Base-by-base conservation (phyloP, 139 green algal genomes). In the Mychonastes homosphaera region DNA sequence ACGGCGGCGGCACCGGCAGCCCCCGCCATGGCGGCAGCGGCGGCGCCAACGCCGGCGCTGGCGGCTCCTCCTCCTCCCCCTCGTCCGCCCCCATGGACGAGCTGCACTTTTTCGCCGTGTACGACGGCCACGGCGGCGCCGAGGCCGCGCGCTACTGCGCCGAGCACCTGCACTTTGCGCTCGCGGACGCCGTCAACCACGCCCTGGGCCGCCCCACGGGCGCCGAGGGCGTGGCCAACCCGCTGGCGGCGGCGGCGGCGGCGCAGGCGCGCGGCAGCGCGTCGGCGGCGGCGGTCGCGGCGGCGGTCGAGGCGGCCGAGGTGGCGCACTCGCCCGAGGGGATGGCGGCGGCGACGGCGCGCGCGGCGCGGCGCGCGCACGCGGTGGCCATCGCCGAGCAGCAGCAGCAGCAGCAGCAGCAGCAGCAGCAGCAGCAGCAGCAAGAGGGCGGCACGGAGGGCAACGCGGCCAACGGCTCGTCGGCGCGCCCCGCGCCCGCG, bases 51-150 rank as follows among this genome's bases (percentile, higher is more conserved):
- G n/a, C n/a, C n/a, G n/a, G n/a, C n/a, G n/a, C n/a, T n/a, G n/a
- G n/a, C n/a, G n/a, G n/a, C n/a, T n/a, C n/a, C n/a, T n/a, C n/a
- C n/a, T n/a, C n/a, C n/a, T n/a, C n/a, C n/a, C n/a, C n/a, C n/a
- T n/a, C n/a, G n/a, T n/a, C n/a, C n/a, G n/a, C n/a, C n/a, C 55
- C 55, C n/a, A 56, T 65, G 34, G 75, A 83, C 36, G 68, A 56
- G n/a, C 62, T 86, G 3, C 82, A 90, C 56, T 90, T 87, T 36
- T 90, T 90, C 52, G 84, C 81, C 15, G 83, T 92, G 24, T 92
- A 85, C 64, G 84, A 92, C 62, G 84, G 84, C 12, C 84, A 92
- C 62, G 81, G 81, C 24, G 84, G 84, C 2, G 75, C 76, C 3
- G 79, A 85, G 35, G 82, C 80, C 18, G 75, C 81, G 7, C 28